Conservation (phyloP, 2,329 filamentous ascomycete species). For the Exophiala spinifera region DNA sequence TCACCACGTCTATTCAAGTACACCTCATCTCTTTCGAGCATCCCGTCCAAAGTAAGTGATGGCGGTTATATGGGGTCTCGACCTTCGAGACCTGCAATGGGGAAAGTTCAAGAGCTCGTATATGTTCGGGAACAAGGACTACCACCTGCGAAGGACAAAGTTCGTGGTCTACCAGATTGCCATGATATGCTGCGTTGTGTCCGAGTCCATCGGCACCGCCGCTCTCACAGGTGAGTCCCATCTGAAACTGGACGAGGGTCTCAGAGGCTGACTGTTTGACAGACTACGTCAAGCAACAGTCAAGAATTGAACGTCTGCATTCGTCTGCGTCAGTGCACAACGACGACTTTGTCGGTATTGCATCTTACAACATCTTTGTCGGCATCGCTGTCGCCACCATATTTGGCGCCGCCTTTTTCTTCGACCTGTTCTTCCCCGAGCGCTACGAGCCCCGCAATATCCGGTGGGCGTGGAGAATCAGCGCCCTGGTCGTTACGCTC, state of each 20-base stretch:
- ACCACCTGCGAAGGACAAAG: constrained; percentile 56
- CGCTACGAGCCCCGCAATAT: constrained; percentile 50
- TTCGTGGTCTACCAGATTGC: constrained; percentile 60
- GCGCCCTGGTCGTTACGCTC: constrained; percentile 47
- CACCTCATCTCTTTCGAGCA: neutral
- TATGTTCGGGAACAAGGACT: constrained; percentile 54
- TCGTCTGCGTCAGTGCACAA: constrained; percentile 49
- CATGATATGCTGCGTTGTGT: constrained; percentile 57
- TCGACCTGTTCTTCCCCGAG: constrained; percentile 61
- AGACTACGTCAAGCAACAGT: constrained; percentile 57
- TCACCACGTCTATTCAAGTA: neutral
- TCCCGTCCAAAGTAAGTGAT: constrained; percentile 28
- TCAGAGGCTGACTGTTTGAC: constrained; percentile 1
- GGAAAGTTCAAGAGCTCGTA: constrained; percentile 56
- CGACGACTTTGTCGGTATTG: constrained; percentile 55
- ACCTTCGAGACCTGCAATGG: constrained; percentile 58
- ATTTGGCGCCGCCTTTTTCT: constrained; percentile 60
- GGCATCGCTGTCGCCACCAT: constrained; percentile 57
- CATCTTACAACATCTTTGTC: constrained; percentile 58
- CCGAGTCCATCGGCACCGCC: constrained; percentile 56
- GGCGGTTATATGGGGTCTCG: constrained; percentile 57
- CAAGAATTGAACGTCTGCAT: constrained; percentile 42
- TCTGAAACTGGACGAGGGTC: neutral
- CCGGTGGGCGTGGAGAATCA: constrained; percentile 54
- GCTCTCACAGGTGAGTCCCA: constrained; percentile 48